Conservation (phyloP, 805 yeast genomes). For the Saturnispora saitoi region DNA sequence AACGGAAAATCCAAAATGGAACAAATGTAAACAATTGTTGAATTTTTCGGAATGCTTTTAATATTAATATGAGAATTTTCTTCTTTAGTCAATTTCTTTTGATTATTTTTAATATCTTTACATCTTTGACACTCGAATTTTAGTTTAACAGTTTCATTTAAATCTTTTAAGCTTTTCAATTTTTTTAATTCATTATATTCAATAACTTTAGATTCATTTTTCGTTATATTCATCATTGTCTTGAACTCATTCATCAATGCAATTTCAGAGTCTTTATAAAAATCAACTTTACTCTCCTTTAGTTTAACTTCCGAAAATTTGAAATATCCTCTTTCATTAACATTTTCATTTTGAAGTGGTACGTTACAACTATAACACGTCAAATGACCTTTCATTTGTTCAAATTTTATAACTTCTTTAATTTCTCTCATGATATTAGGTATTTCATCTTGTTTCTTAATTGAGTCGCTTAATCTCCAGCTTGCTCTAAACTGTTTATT, state of each 20-base stretch:
- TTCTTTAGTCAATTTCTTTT: not conserved
- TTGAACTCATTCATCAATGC: slow-evolving; percentile 6
- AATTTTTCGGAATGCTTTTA: slow-evolving; percentile 33
- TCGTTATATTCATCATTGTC: slow-evolving; percentile 2
- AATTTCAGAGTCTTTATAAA: not conserved
- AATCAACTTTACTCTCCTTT: not conserved
- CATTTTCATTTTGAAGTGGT: slow-evolving; percentile 33
- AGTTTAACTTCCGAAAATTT: slow-evolving; percentile 4
- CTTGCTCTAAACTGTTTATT: not conserved
- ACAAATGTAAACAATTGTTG: slow-evolving; percentile 49
- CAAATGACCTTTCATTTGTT: not conserved
- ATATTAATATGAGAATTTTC: slow-evolving; percentile 19
- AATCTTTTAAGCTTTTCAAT: not conserved
- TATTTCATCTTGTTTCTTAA: not conserved
- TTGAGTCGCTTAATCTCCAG: not conserved
- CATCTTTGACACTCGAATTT: slow-evolving; percentile 8
- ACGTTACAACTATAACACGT: slow-evolving; percentile 52
- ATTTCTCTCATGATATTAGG: slow-evolving; percentile 5
- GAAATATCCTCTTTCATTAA: slow-evolving; percentile 34
- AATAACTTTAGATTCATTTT: not conserved
- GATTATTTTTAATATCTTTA: not conserved
- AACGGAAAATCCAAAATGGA: slow-evolving; percentile 71
- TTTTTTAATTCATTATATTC: not conserved
- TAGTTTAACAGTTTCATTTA: not conserved
- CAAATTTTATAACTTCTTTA: not conserved